phyloP scores from a whole-genome alignment of 495 filamentous ascomycete genomes.

The Bacidia gigantensis region DNA sequence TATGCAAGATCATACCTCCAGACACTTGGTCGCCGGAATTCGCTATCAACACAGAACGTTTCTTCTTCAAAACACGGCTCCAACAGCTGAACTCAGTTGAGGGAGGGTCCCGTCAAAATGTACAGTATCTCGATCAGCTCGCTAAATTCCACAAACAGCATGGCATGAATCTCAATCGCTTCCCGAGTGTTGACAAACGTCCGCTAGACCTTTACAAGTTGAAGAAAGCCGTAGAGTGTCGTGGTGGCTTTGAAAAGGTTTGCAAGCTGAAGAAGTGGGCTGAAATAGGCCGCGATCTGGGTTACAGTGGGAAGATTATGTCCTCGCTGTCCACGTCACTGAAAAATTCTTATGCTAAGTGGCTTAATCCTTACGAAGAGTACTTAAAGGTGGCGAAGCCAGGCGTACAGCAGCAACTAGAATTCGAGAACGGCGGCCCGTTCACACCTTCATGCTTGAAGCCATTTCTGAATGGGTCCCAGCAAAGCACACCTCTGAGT shows the following conservation, averaged over 20 bases:
- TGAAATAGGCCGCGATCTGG: conserved; percentile 90
- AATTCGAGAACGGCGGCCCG: conserved; percentile 85
- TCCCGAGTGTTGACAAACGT: conserved; percentile 95
- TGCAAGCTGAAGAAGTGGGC: conserved; percentile 99
- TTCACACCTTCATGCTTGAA: conserved; percentile 82
- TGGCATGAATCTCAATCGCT: conserved; percentile 82
- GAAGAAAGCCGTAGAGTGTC: conserved; percentile 88
- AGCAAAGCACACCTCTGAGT: conserved; percentile 50
- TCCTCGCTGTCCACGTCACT: conserved; percentile 97
- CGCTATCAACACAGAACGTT: conserved; percentile 94
- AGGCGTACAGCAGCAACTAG: conserved; percentile 89
- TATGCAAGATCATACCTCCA: conserved; percentile 90
- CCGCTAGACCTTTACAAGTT: conserved; percentile 90
- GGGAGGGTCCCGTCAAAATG: conserved; percentile 90
- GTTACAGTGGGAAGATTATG: conserved; percentile 99
- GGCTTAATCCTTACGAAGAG: conserved; percentile 93
- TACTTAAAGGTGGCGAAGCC: conserved; percentile 87
- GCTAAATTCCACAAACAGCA: conserved; percentile 95
- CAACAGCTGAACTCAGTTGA: conserved; percentile 98
- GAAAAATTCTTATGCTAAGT: conserved; percentile 95
- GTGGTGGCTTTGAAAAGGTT: conserved; percentile 88
- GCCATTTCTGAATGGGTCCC: conserved; percentile 70
- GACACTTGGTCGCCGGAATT: conserved; percentile 89
- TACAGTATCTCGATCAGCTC: conserved; percentile 91
- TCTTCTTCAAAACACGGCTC: conserved; percentile 91